Evolutionary conservation across 176 grass and related monocot species (phyloP), one percentile per base, ranked within the genome.

Genomic region (barley (Hordeum vulgare)): DNA sequence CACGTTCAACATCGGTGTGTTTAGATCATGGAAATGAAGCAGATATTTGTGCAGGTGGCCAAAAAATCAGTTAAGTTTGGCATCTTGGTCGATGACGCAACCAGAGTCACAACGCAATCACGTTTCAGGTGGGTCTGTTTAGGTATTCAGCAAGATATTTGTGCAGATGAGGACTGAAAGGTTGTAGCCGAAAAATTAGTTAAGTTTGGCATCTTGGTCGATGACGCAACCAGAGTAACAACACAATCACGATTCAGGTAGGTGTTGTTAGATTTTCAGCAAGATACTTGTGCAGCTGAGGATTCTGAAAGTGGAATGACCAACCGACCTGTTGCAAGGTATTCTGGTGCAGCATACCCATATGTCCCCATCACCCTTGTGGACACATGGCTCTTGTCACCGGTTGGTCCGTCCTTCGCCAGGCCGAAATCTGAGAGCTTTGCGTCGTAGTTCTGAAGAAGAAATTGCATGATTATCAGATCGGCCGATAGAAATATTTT

Each of bases 401-500:
- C 94, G 1, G 83, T 85, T 0, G 94, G 94, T 15, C 90, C 89
- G 17, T 97, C 94, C 84, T 97, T 97, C 0, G 94, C 94, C 39
- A 97, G 68, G 35, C 94, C 94, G 5, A 97, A 97, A 88, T 97
- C 94, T 11, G 94, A 97, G 67, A 97, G 94, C 73, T 94, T 97
- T 17, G 92, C 92, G 49, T 92, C 88, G 28, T 90, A 97, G 70
- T 92, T 90, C 94, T 97, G 92, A 56, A 77, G 91, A 37, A 79
- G 23, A 75, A 71, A 71, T 27, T 1, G 12, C 11, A 0, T 57
- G 9, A 2, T 34, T 24, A 47, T 91, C 24, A 81, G 83, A 58
- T 61, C 17, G 3, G 45, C 15, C 3, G 20, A 58, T 45, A 21
- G 18, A 69, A 21, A 40, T 60, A 40, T 35, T 57, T 69, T 42